Percentiles rank a stretch among this genome's conserved stretches.
Evolutionary conservation across 1,284 basidiomycete genomes (phyloP).

Genomic region (Austroboletus niveus): DNA sequence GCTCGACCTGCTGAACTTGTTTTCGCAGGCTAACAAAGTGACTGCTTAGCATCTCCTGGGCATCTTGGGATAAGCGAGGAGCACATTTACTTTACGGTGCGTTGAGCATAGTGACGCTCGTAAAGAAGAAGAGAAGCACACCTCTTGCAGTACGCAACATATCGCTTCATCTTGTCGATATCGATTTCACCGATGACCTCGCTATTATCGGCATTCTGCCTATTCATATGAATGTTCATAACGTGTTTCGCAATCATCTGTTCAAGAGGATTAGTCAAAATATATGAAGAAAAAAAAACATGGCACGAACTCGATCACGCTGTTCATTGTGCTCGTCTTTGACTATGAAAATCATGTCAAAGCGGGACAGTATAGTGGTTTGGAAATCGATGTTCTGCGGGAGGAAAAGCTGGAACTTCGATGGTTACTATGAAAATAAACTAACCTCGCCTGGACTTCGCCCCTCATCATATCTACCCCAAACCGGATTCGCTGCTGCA

Average conservation of each 20-base stretch:
- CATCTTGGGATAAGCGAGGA: constrained; percentile 88
- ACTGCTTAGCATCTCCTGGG: constrained; percentile 94
- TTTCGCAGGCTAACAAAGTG: constrained; percentile 96
- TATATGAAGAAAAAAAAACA: constrained; percentile 2
- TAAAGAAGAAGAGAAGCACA: constrained; percentile 34
- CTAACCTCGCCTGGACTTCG: constrained; percentile 91
- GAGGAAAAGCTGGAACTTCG: neutral
- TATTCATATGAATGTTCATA: constrained; percentile 99
- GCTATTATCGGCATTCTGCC: constrained; percentile 58
- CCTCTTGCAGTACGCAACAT: constrained; percentile 95
- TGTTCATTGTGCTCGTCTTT: constrained; percentile 97
- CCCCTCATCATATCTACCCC: constrained; percentile 97
- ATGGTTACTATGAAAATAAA: neutral
- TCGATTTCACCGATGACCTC: constrained; percentile 90
- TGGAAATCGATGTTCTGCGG: constrained; percentile 94
- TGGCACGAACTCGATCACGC: constrained; percentile 72
- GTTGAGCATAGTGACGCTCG: constrained; percentile 2
- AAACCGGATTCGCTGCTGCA: constrained; percentile 98
- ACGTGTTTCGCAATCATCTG: constrained; percentile 96
- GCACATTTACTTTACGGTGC: constrained; percentile 78
- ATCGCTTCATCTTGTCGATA: constrained; percentile 98
- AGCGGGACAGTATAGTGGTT: constrained; percentile 96
- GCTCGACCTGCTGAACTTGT: constrained; percentile 94
- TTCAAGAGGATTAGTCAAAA: constrained; percentile 1
- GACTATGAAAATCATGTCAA: constrained; percentile 99